Evolutionary conservation across 495 filamentous ascomycete species (phyloP).

Genomic region (Annulohypoxylon maeteangense): DNA sequence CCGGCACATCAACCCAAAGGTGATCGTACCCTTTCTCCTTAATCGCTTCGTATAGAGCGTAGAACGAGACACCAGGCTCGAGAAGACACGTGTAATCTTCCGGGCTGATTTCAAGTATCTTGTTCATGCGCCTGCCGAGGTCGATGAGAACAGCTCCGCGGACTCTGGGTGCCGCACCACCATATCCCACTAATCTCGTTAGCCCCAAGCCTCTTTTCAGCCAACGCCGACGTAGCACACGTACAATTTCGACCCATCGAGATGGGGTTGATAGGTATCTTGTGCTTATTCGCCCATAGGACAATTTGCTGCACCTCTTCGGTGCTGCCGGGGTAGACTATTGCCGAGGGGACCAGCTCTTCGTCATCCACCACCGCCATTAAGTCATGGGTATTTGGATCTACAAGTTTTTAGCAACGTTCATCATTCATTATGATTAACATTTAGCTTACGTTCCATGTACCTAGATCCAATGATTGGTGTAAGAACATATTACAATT

Average conservation of each 20-base stretch:
- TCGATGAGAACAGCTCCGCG: conserved; percentile 63
- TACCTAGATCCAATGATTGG: conserved; percentile 46
- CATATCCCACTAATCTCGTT: conserved; percentile 55
- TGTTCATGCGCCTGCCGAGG: conserved; percentile 63
- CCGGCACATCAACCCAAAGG: conserved; percentile 52
- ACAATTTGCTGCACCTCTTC: conserved; percentile 60
- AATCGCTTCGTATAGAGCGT: conserved; percentile 59
- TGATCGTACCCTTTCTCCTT: conserved; percentile 45
- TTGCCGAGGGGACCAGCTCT: conserved; percentile 62
- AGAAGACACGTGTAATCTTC: conserved; percentile 62
- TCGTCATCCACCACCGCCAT: conserved; percentile 63
- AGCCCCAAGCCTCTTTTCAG: neutral
- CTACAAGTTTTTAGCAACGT: conserved; percentile 25
- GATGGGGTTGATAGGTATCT: conserved; percentile 63
- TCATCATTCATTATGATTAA: neutral
- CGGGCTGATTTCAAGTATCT: conserved; percentile 61
- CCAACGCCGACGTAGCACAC: neutral
- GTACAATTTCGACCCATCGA: conserved; percentile 63
- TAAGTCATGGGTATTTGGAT: conserved; percentile 65
- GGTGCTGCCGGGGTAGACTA: conserved; percentile 59
- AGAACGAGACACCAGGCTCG: conserved; percentile 64
- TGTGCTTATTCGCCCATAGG: conserved; percentile 57
- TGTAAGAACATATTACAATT: conserved; percentile 4
- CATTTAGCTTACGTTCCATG: conserved; percentile 57
- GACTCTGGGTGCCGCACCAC: conserved; percentile 65